phyloP scores from a whole-genome alignment of 805 yeast genomes.

The Debaryomyces maramus region DNA sequence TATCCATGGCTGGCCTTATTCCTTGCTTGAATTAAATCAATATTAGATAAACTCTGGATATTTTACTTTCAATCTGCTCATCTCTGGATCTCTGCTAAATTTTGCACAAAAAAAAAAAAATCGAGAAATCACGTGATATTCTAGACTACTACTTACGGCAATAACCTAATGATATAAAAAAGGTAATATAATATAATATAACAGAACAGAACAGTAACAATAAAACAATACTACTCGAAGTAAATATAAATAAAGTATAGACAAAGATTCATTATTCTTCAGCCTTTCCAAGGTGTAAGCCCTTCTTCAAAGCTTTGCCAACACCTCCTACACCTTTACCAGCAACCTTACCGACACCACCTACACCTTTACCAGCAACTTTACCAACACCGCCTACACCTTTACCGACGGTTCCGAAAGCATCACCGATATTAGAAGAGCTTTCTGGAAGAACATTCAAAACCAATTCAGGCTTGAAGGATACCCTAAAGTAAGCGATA shows the following conservation, averaged over 20 bases:
- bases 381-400: constrained; percentile 45
- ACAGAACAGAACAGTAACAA: background rate
- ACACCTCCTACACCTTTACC: constrained; percentile 39
- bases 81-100: constrained; percentile 3
- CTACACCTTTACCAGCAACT: constrained; percentile 42
- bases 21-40: background rate
- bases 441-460: constrained; percentile 39
- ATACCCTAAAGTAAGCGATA: constrained; percentile 53
- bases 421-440: constrained; percentile 43
- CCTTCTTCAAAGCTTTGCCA: constrained; percentile 34
- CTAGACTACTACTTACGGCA: constrained; percentile 4
- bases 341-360: constrained; percentile 38
- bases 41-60: background rate
- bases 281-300: constrained; percentile 33
- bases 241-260: background rate
- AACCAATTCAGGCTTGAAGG: constrained; percentile 73
- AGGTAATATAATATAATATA: background rate
- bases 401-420: constrained; percentile 43
- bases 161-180: background rate
- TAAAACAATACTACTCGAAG: constrained; percentile 1
- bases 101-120: constrained; percentile 7
- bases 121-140: constrained; percentile 8
- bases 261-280: background rate
- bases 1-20: constrained; percentile 64
- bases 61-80: constrained; percentile 5